These are phyloP conservation scores for Leptomonas seymouri DNA, from an alignment of 208 protist genomes.

Conservation along the genomic window DNA sequence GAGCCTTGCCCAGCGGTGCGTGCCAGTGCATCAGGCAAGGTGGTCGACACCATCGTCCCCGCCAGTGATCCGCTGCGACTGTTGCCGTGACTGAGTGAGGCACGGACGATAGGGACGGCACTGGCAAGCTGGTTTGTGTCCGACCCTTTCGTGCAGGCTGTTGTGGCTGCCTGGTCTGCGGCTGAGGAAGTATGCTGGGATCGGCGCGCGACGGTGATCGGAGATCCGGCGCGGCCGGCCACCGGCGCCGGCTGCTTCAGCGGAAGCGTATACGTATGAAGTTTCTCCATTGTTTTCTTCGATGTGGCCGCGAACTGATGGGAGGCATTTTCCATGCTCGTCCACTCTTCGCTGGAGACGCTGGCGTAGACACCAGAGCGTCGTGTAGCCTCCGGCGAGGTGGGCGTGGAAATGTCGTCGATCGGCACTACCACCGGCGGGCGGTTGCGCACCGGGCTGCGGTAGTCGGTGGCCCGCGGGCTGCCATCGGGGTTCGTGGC, in stretches of 20 bases:
- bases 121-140: constrained; percentile 10
- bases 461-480: constrained; percentile 29
- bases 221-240: constrained; percentile 1
- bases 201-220: background rate
- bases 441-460: constrained; percentile 28
- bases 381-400: constrained; percentile 1
- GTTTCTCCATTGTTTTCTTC: background rate
- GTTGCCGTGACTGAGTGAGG: constrained; percentile 14
- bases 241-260: constrained; percentile 5
- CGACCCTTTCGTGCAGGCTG: background rate
- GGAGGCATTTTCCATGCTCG: background rate
- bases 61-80: constrained; percentile 9
- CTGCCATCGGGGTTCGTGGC: constrained; percentile 12
- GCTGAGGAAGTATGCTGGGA: background rate
- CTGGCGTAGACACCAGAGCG: background rate
- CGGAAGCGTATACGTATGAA: background rate
- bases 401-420: constrained; percentile 3
- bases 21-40: background rate
- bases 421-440: constrained; percentile 8
- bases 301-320: background rate
- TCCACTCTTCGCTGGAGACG: constrained; percentile 6
- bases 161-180: background rate
- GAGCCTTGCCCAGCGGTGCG: background rate
- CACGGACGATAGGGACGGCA: constrained; percentile 13
- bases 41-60: background rate